A percentile compares a stretch with the other conserved stretches of the same genome.
These are phyloP conservation scores for Bruguiera sexangula DNA, from an alignment of 345 rosid genomes.

Conservation along the genomic window DNA sequence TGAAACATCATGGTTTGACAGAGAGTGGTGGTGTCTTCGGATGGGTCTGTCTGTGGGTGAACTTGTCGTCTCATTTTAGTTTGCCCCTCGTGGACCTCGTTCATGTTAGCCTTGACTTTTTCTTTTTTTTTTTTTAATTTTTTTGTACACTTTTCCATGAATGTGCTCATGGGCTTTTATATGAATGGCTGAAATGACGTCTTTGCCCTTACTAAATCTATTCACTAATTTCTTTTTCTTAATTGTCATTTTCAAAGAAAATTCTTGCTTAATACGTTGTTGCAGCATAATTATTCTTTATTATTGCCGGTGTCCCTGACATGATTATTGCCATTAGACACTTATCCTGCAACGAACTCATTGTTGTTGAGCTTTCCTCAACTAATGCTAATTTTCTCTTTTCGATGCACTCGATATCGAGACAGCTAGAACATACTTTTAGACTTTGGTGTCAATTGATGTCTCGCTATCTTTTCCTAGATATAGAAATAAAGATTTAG, in stretches of 20 bases:
- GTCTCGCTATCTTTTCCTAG: neutral
- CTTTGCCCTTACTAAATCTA: neutral
- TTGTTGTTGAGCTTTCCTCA: constrained; percentile 1
- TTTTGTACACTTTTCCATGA: too few species aligned
- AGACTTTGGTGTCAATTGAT: constrained; percentile 13
- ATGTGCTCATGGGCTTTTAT: neutral
- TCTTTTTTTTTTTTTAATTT: constrained; percentile 19
- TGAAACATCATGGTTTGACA: constrained; percentile 36
- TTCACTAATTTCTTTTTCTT: neutral
- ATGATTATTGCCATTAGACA: neutral
- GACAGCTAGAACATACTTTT: constrained; percentile 6
- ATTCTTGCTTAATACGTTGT: neutral
- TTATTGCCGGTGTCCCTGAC: neutral
- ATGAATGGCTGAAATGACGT: neutral
- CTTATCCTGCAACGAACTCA: neutral
- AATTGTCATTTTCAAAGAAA: neutral
- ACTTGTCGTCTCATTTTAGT: neutral
- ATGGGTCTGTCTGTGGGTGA: neutral
- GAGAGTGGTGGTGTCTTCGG: neutral
- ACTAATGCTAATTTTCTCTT: neutral
- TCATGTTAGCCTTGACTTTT: constrained; percentile 17
- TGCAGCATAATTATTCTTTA: neutral
- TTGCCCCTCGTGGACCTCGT: constrained; percentile 4
- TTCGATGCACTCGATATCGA: neutral
- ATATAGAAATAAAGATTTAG: neutral